Conservation (phyloP, 768 basidiomycete genomes). For the Leccinum broughii region DNA sequence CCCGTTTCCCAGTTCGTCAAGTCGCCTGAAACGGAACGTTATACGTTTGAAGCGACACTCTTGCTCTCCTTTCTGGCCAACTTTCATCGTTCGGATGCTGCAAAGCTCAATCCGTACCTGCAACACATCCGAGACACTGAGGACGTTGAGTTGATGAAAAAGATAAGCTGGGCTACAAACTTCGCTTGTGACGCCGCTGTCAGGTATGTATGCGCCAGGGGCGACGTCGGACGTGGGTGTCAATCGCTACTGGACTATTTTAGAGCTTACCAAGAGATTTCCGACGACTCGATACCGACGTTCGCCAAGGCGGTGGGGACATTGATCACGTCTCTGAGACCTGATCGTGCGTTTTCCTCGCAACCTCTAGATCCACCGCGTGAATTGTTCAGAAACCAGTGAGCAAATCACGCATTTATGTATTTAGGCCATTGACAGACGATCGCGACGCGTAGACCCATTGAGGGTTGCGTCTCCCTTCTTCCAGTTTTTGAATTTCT, state of each 20-base stretch:
- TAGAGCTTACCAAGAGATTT: slow-evolving; percentile 59
- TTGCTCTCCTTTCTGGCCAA: slow-evolving; percentile 65
- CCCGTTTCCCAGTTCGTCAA: slow-evolving; percentile 49
- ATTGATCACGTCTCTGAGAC: slow-evolving; percentile 51
- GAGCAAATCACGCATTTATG: no score
- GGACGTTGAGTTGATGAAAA: slow-evolving; percentile 54
- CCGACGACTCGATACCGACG: slow-evolving; percentile 52
- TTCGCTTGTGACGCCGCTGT: slow-evolving; percentile 51
- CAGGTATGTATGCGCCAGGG: slow-evolving; percentile 40
- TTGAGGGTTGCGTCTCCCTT: slow-evolving; percentile 52
- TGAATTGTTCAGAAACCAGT: slow-evolving; percentile 48
- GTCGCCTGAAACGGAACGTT: slow-evolving; percentile 52
- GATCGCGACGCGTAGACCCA: no score
- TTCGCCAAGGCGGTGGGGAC: slow-evolving; percentile 53
- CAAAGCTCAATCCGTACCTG: slow-evolving; percentile 67
- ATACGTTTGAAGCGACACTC: slow-evolving; percentile 58
- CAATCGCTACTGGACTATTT: neutral
- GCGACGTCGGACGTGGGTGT: neutral
- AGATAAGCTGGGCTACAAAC: slow-evolving; percentile 57
- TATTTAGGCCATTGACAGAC: no score
- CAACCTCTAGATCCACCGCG: slow-evolving; percentile 47
- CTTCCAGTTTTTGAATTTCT: slow-evolving; percentile 65
- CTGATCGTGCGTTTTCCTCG: slow-evolving; percentile 51
- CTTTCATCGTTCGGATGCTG: slow-evolving; percentile 72
- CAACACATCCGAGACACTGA: slow-evolving; percentile 47